Evolutionary conservation across 805 yeast species (phyloP), one percentile per base, ranked within the genome.

Genomic region (Barnettozyma californica): DNA sequence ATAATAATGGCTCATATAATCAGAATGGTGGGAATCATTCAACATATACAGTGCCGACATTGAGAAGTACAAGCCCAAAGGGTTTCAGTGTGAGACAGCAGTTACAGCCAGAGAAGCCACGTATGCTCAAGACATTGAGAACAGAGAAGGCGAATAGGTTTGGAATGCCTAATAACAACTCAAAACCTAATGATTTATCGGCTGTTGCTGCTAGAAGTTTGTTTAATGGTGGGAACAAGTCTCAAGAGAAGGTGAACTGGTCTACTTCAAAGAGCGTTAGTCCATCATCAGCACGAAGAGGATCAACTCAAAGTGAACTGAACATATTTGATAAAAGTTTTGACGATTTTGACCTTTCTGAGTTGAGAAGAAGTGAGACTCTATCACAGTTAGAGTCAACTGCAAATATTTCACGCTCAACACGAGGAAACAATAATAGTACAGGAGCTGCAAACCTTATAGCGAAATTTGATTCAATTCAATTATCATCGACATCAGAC

Each of bases 121-220:
- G 64, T 31, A 53, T 68, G 61, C 51, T 61, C 38, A 68, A 66
- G 37, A 68, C 75, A 2, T 52, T 70, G 27, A 56, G 74, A 48
- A 46, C 60, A 27, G 64, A 61, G 5, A 57, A 52, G 45, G 52
- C 51, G 0, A 49, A 56, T 31, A 53, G 46, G 31, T 43, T 53
- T 49, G 49, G 51, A 45, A 43, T 45, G 26, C 21, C 41, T 8
- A 54, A 46, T 38, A 49, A 53, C 33, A 43, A 44, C 27, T 26
- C 53, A 6, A 52, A 38, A n/a, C 50, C 60, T 2, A 55, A 58
- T 1, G 53, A 52, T 5, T 45, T 55, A 31, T 62, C 68, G 9
- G 58, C 51, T 47, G 52, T 60, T 9, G 66, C 68, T 18, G 68
- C 68, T 3, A 57, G 50, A 25, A 43, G 44, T 5, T 47, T 51